A percentile compares a stretch with the other conserved stretches of the same genome.
Evolutionary conservation across 169 alveolate genomes (phyloP).

Genomic region (Plasmodium billcollinsi): DNA sequence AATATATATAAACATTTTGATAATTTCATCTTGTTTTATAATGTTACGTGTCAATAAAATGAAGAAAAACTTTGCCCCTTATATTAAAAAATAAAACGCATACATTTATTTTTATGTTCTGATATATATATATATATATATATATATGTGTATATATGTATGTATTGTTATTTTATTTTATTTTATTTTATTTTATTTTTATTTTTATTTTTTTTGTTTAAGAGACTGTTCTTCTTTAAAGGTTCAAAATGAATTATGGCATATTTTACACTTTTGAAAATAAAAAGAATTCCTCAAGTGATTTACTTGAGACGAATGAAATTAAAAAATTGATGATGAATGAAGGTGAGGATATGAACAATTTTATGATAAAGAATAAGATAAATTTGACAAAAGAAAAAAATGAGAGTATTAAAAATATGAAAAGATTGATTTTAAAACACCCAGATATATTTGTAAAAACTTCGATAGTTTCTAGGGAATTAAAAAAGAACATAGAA

Average conservation of each 20-base stretch:
- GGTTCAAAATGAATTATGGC: constrained; percentile 5
- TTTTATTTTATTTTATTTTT: constrained; percentile 7
- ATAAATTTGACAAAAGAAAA: constrained; percentile 60
- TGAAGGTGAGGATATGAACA: constrained; percentile 53
- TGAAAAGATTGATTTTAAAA: constrained; percentile 59
- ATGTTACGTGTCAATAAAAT: too few relatives aligned
- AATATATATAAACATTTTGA: too few relatives aligned
- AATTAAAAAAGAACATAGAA: constrained; percentile 38
- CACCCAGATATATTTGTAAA: constrained; percentile 70
- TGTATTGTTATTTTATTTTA: neutral
- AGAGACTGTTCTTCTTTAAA: constrained; percentile 1
- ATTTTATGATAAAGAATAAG: constrained; percentile 36
- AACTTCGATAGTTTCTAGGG: constrained; percentile 40
- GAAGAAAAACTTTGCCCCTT: too few relatives aligned
- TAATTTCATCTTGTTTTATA: too few relatives aligned
- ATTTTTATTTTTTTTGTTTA: neutral
- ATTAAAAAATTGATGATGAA: constrained; percentile 38
- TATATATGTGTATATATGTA: neutral
- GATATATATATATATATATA: too few relatives aligned
- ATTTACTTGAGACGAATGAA: neutral
- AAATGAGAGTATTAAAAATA: constrained; percentile 59
- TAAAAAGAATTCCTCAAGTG: too few relatives aligned
- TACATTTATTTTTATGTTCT: too few relatives aligned
- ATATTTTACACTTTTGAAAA: too few relatives aligned
- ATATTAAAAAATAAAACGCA: too few relatives aligned